Evolutionary conservation across 331 rosid species (phyloP), one percentile per base, ranked within the genome.

Genomic region (Cydonia oblonga): DNA sequence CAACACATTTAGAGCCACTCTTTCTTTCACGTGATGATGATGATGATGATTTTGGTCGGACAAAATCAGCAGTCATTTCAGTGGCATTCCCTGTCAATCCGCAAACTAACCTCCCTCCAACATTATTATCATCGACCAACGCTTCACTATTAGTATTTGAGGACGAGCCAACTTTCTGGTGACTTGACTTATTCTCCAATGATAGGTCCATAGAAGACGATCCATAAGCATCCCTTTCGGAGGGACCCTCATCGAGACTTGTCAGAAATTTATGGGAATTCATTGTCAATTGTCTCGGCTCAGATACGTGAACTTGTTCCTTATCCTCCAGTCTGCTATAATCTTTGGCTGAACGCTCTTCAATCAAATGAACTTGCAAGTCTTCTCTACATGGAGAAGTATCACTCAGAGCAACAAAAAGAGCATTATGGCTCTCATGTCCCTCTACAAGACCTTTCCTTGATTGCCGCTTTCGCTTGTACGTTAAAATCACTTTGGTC

Each of bases 391-490:
- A 28, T 61, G 42, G 61, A 71, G 78, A 30, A 77, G 70, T 52
- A 59, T 79, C 69, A 38, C 5, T 30, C 10, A 49, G 66, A 78
- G 57, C 79, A 38, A 67, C 79, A 71, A 70, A 42, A 67, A 38
- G 40, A 10, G 76, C 53, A 66, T 66, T 67, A 67, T 73, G 67
- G 59, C 74, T 49, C 71, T 52, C 78, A 73, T 73, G 76, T 23
- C 79, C 87, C 30, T 63, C 68, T 44, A 65, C 16, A 66, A 64
- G 75, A 64, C 75, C 68, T 75, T 74, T 74, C 58, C 75, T 78
- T 73, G 83, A 35, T 63, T 59, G 77, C 35, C 87, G 73, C 66
- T 78, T 89, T 72, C 95, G 75, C 84, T 83, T 85, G 81, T 86
- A 86, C 12, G 91, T 86, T 18, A 83, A 62, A 66, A 86, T 64